Base-by-base conservation (phyloP, 1,139 yeast species). In the Geotrichum aggregatum region DNA sequence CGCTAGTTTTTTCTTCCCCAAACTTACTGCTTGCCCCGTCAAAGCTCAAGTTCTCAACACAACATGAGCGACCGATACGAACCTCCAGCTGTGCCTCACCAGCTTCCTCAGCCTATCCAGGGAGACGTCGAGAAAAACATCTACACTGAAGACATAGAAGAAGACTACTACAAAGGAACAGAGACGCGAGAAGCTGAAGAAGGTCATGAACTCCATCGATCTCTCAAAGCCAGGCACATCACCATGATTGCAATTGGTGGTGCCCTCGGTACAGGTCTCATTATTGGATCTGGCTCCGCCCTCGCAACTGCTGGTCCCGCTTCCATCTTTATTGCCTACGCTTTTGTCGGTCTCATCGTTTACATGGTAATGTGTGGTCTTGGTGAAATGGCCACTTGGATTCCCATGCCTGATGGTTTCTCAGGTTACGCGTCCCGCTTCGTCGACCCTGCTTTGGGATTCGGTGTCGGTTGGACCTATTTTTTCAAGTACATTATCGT, bases 331-430 rank as follows among this genome's bases (percentile, higher is more conserved):
- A 72, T 83, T 48, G 76, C 86, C 1, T 84, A 83, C 63, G 66
- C 77, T 10, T 63, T 80, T 49, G 80, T 83, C 59, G 89, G 89
- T 21, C 64, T 80, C 41, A 72, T 81, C 50, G 89, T 83, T 31
- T 84, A 75, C 62, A 75, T 80, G 72, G 86, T 83, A 45, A 82
- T 84, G 87, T 73, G 82, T 58, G 83, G 82, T 14, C 72, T 84
- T 50, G 89, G 91, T 46, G 92, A 84, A 68, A 80, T 84, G 72
- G 86, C 88, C n/a, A 75, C 88, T 14, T 82, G 77, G 61, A 74
- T 82, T 52, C 89, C 89, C 18, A 71, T 83, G 61, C 75, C 79
- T 14, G 84, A 82, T 63, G 88, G 88, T 31, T 83, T 83, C 66
- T 80, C 87, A 28, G 83, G 85, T 60, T 84, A 83, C 64, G 80